Conservation (phyloP, 768 basidiomycete species). For the Mycena crocata region DNA sequence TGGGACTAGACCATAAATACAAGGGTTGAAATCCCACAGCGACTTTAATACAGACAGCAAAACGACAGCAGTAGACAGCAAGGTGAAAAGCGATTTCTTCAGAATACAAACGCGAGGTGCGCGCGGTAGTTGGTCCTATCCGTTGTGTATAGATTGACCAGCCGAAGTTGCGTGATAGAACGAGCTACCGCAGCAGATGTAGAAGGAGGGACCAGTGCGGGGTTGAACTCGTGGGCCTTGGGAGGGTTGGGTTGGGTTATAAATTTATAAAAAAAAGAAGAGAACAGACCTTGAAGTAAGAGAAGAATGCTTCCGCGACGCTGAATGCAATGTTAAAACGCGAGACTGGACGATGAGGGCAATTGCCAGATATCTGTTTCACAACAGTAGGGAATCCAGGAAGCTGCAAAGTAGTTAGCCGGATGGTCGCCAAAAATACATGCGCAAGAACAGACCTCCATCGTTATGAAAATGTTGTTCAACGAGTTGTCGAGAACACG, state of each 20-base stretch:
- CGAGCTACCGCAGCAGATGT: constrained; percentile 13
- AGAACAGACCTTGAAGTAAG: constrained; percentile 22
- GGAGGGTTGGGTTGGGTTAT: background rate
- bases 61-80: constrained; percentile 7
- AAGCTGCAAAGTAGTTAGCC: constrained; percentile 1
- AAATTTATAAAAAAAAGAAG: background rate
- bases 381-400: constrained; percentile 27
- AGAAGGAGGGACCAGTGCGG: constrained; percentile 1
- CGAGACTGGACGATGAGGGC: constrained; percentile 30
- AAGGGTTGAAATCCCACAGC: too few species aligned
- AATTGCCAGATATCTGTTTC: constrained; percentile 27
- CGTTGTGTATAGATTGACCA: constrained; percentile 29
- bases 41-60: constrained; percentile 12
- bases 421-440: background rate
- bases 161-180: constrained; percentile 30
- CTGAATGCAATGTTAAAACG: constrained; percentile 31
- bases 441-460: constrained; percentile 19
- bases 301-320: constrained; percentile 28
- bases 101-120: constrained; percentile 33
- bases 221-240: constrained; percentile 15
- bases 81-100: background rate
- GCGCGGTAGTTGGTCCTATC: constrained; percentile 27
- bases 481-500: constrained; percentile 21
- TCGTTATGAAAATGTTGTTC: constrained; percentile 24
- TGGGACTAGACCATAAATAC: too few species aligned